Conservation (phyloP, 352 stramenopile genomes). For the Globisporangium perplexum region DNA sequence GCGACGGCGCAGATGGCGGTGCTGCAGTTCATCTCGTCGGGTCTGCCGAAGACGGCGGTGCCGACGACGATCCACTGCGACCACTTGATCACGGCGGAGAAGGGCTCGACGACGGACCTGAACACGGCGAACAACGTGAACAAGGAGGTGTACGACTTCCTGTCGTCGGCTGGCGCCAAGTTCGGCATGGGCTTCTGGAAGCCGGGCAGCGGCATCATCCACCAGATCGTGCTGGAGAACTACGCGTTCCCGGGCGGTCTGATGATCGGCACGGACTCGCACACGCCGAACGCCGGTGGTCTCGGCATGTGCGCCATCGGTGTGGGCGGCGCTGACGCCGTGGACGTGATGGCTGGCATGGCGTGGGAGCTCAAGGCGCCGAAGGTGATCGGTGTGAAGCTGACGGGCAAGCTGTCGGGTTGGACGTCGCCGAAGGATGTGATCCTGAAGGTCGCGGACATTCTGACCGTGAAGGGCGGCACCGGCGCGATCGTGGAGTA, state of each 20-base stretch:
- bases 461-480: conserved; percentile 92
- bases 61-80: conserved; percentile 94
- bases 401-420: conserved; percentile 90
- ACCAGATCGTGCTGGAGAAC: conserved; percentile 95
- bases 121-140: conserved; percentile 87
- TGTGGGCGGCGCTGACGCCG: conserved; percentile 90
- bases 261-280: conserved; percentile 94
- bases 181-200: conserved; percentile 95
- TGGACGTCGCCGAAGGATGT: conserved; percentile 94
- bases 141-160: conserved; percentile 92
- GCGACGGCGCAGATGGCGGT: conserved; percentile 93
- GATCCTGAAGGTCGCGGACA: conserved; percentile 93
- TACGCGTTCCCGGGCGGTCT: conserved; percentile 93
- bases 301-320: conserved; percentile 92
- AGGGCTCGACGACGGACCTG: conserved; percentile 84
- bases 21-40: conserved; percentile 94
- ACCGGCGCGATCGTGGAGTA: conserved; percentile 93
- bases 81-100: conserved; percentile 93
- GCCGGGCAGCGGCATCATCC: conserved; percentile 91
- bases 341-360: conserved; percentile 94
- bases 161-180: conserved; percentile 89
- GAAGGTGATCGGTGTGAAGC: conserved; percentile 93
- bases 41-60: conserved; percentile 89
- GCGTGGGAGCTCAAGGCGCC: conserved; percentile 94
- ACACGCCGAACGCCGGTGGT: conserved; percentile 92